phyloP scores from a whole-genome alignment of 495 filamentous ascomycete genomes.

The Lophiostoma macrostomum region DNA sequence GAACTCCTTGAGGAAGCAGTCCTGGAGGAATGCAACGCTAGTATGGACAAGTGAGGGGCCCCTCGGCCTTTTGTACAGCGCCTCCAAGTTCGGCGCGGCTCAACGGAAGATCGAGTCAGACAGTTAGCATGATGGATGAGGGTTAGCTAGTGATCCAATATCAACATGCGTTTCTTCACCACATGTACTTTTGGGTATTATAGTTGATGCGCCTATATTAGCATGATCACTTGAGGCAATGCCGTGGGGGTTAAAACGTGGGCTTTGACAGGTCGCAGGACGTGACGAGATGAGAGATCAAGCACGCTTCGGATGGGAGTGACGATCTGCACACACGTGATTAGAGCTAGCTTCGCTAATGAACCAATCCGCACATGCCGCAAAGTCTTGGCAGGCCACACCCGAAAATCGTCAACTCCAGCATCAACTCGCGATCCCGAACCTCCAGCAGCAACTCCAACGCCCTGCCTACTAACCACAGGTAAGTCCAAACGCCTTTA shows the following conservation, averaged over 20 bases:
- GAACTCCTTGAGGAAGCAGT: background rate
- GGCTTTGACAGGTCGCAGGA: background rate
- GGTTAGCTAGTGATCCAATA: conserved; percentile 1
- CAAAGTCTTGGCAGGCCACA: conserved; percentile 5
- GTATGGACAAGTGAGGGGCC: background rate
- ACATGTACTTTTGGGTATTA: conserved; percentile 1
- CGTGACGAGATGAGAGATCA: conserved; percentile 2
- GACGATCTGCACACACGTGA: background rate
- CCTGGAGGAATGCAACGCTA: background rate
- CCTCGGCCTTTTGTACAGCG: conserved; percentile 3
- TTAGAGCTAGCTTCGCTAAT: too few species aligned
- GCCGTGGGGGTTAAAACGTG: conserved; percentile 12
- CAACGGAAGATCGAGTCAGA: conserved; percentile 8
- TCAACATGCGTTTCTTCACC: conserved; percentile 5
- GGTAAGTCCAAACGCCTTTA: too few species aligned
- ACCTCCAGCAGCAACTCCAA: conserved; percentile 46
- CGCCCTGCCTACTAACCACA: conserved; percentile 74
- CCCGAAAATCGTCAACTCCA: too few species aligned
- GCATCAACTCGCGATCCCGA: too few species aligned
- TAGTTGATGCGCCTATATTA: conserved; percentile 27
- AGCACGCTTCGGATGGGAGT: background rate
- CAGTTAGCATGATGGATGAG: conserved; percentile 16
- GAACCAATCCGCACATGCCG: too few species aligned
- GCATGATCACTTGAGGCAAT: conserved; percentile 14
- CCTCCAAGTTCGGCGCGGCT: background rate